Conservation (phyloP, 169 alveolate species). For the Plasmodium coatneyi region DNA sequence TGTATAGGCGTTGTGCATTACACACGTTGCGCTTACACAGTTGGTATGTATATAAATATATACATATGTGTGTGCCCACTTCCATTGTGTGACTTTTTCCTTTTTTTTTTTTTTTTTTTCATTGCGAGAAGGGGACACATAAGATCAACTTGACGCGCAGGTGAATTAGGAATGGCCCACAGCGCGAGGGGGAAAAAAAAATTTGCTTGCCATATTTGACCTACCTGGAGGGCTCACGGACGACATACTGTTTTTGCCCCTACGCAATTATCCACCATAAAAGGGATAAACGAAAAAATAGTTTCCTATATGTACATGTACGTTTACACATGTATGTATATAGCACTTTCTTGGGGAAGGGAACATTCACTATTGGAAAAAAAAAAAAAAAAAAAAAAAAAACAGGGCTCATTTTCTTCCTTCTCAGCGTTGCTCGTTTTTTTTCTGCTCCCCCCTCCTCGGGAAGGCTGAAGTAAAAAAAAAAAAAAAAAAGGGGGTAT, state of each 20-base stretch:
- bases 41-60: neutral
- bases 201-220: neutral
- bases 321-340: neutral
- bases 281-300: neutral
- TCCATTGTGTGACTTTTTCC: neutral
- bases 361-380: neutral
- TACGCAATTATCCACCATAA: neutral
- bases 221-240: neutral
- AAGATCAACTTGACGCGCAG: neutral
- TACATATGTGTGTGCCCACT: neutral
- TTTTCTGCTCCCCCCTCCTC: neutral
- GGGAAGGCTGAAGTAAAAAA: neutral
- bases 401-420: neutral
- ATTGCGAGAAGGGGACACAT: neutral
- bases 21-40: neutral
- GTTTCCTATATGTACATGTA: neutral
- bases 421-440: neutral
- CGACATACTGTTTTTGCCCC: neutral
- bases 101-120: neutral
- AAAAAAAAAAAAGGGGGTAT: neutral
- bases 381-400: neutral
- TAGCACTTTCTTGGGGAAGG: neutral
- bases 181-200: neutral
- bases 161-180: neutral
- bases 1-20: neutral